phyloP scores from a whole-genome alignment of 2,329 filamentous ascomycete species.

The Cladosporium austrohemisphaericum region DNA sequence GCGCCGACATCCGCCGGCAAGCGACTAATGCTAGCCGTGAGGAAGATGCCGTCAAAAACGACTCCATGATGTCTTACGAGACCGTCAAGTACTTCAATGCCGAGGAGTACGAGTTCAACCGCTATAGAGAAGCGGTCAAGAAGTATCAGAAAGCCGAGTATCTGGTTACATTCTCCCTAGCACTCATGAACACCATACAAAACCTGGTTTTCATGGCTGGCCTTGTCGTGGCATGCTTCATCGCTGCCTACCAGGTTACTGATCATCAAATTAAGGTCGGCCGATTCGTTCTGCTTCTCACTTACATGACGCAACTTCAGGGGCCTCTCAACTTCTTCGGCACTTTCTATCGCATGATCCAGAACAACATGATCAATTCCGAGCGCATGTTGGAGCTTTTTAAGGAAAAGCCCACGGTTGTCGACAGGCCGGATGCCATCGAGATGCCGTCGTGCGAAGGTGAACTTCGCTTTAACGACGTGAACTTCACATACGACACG shows the following conservation, averaged over 20 bases:
- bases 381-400: slow-evolving; percentile 93
- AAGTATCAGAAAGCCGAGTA: slow-evolving; percentile 58
- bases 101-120: slow-evolving; percentile 55
- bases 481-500: slow-evolving; percentile 84
- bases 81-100: slow-evolving; percentile 65
- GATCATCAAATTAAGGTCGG: slow-evolving; percentile 59
- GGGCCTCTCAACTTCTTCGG: slow-evolving; percentile 73
- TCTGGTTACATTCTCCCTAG: slow-evolving; percentile 54
- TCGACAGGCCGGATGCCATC: slow-evolving; percentile 66
- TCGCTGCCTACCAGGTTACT: slow-evolving; percentile 67
- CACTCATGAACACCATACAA: slow-evolving; percentile 59
- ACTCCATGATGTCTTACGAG: slow-evolving; percentile 98
- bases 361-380: slow-evolving; percentile 95
- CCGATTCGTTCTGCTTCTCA: slow-evolving; percentile 66
- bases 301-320: slow-evolving; percentile 71
- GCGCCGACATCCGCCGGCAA: slow-evolving; percentile 82
- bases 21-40: slow-evolving; percentile 95
- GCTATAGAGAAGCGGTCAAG: slow-evolving; percentile 54
- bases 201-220: slow-evolving; percentile 62
- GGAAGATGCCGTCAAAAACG: slow-evolving; percentile 96
- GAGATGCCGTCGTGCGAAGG: slow-evolving; percentile 68
- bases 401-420: slow-evolving; percentile 89
- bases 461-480: slow-evolving; percentile 80
- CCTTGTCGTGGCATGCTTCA: slow-evolving; percentile 64
- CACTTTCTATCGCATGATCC: slow-evolving; percentile 92